phyloP scores from a whole-genome alignment of 306 rosid genomes.

The Aeschynomene evenia region DNA sequence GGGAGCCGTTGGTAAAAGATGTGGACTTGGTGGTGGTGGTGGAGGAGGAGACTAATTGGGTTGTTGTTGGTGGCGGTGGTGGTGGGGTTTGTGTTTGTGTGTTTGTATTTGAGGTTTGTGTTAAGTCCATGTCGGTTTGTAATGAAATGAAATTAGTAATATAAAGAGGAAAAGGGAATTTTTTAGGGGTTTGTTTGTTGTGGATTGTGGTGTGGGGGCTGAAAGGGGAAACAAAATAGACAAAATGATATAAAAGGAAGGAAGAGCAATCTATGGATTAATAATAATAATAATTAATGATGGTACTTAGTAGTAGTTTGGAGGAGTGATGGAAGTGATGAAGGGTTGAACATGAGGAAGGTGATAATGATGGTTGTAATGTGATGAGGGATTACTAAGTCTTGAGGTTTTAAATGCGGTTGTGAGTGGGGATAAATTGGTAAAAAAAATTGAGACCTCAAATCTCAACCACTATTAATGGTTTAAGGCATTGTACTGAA shows the following conservation, averaged over 20 bases:
- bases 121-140: slow-evolving; percentile 47
- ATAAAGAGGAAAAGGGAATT: slow-evolving; percentile 10
- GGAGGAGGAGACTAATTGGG: slow-evolving; percentile 31
- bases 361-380: slow-evolving; percentile 31
- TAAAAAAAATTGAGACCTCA: not conserved
- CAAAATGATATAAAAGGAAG: not conserved
- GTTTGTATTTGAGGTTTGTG: slow-evolving; percentile 35
- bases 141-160: not conserved
- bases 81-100: slow-evolving; percentile 40
- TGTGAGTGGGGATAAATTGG: not conserved
- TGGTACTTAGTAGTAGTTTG: not conserved
- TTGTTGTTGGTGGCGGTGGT: slow-evolving; percentile 28
- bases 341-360: slow-evolving; percentile 15
- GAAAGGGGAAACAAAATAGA: not conserved
- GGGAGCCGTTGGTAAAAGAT: slow-evolving; percentile 47
- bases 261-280: not conserved
- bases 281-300: no score
- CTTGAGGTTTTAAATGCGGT: slow-evolving; percentile 29
- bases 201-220: not conserved
- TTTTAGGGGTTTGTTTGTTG: not conserved
- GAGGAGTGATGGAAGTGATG: slow-evolving; percentile 13
- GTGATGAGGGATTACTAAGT: slow-evolving; percentile 32
- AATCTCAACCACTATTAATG: slow-evolving; percentile 21
- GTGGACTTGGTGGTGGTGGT: slow-evolving; percentile 30
- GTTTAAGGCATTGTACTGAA: no score